Percentiles rank a stretch among this genome's conserved stretches.
Conservation (phyloP, 306 rosid genomes). For the Cucumis hystrix region DNA sequence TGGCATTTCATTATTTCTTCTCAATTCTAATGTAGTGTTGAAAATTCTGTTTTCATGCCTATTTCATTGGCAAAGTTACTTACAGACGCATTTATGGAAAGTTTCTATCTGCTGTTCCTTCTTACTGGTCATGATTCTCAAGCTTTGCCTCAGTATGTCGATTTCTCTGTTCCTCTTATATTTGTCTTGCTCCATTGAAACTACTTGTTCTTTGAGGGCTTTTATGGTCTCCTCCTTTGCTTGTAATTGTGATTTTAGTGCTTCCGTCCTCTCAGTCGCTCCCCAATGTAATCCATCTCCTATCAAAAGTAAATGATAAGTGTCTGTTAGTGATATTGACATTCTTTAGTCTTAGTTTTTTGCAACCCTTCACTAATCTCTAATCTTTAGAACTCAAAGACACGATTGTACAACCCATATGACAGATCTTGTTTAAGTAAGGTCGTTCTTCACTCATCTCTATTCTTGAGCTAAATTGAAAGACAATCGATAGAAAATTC, state of each 20-base stretch:
- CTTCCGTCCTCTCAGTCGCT: slow-evolving; percentile 62
- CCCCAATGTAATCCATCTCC: slow-evolving; percentile 61
- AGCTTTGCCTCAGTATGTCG: slow-evolving; percentile 81
- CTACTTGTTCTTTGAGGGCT: slow-evolving; percentile 26
- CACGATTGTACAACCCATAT: no score
- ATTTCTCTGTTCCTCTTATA: slow-evolving; percentile 54
- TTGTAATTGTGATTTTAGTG: slow-evolving; percentile 38
- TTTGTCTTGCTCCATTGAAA: slow-evolving; percentile 42
- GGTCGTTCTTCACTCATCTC: background rate
- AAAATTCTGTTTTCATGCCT: background rate
- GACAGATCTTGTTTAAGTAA: no score
- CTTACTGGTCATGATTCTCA: slow-evolving; percentile 57
- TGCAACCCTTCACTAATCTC: background rate
- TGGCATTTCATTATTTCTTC: background rate
- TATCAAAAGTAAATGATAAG: background rate
- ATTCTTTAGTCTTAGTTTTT: background rate
- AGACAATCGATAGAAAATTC: background rate
- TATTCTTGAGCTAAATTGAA: background rate
- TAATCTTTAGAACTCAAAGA: no score
- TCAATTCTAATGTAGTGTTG: background rate
- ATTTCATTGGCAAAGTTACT: background rate
- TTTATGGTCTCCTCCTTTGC: slow-evolving; percentile 52
- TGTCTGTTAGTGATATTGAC: background rate
- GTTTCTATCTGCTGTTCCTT: slow-evolving; percentile 20
- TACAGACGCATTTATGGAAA: slow-evolving; percentile 23